Evolutionary conservation across 257 asterid genomes (phyloP), one percentile per base, ranked within the genome.

Genomic region (Solanum ossicruentum): DNA sequence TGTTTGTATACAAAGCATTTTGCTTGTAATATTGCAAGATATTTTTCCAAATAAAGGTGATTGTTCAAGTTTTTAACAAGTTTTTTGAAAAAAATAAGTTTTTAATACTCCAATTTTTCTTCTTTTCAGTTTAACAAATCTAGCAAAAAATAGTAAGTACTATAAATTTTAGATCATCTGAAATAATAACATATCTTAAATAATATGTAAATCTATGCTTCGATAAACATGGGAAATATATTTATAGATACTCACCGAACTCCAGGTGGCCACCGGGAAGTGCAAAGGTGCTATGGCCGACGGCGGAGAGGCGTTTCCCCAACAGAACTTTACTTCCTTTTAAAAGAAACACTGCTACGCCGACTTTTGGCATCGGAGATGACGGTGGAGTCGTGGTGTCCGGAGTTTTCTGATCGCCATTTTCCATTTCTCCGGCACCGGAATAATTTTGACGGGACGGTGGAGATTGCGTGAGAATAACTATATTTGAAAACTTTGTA

Each of bases 251-350:
- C 87, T 84, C 43, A 93, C 97, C 96, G 86, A 94, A 92, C 73
- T 94, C 97, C 43, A 94, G 93, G 88, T 94, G 95, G 77, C 97
- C 97, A 67, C 97, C 94, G 45, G 95, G 94, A 83, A 92, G 91
- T 63, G 92, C 93, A 72, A 87, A 92, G 47, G 94, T 92, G 80
- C 91, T 92, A 28, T 66, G 55, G 83, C 97, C 94, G 41, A 93
- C 11, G 84, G 94, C n/a, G 32, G 95, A 84, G 72, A 80, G 94
- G 87, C 97, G 93, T 81, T 94, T 92, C 36, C 96, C 97, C 18
- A 93, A 80, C 78, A 93, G 82, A 82, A 91, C 91, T 82, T 88
- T 85, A 43, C 87, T 87, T 13, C 69, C 94, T 23, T 91, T 93
- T 0, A 92, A 78, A 58, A 92, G 65, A 86, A 93, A 92, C 23